Base-by-base conservation (phyloP, 2,329 filamentous ascomycete species). In the Monilinia fructicola region DNA sequence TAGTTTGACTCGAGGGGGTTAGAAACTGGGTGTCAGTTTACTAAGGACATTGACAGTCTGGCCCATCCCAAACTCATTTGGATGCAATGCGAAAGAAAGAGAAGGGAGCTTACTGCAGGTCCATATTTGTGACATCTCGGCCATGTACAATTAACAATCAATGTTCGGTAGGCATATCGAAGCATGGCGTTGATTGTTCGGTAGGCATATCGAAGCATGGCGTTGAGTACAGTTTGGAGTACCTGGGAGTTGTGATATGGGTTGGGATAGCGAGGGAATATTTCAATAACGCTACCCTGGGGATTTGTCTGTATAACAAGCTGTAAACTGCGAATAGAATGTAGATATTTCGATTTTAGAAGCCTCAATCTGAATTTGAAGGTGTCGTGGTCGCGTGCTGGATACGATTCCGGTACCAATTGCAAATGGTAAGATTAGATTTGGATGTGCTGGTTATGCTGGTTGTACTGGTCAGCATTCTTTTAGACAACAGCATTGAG, bases 1-100 rank as follows among this genome's bases (percentile, higher is more conserved):
- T 68, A 69, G 73, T 53, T 67, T 74, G 67, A 75, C 66, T 12
- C 67, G 72, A 68, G 70, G 69, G 38, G 70, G 68, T 35, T 73
- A 59, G 44, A n/a, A 5, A 48, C 23, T 48, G 44, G 21, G 12
- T 40, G 38, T 40, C 38, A 40, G 38, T 40, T 40, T 14, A 40
- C 38, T 40, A 11, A 35, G 9, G 31, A 7, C 9, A 35, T 35
- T 35, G 31, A 35, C 31, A 35, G 31, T 35, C 31, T 35, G 31
- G 31, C 31, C 31, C 31, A 5, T 35, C 31, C 5, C 31, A 35
- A 35, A 35, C 31, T 35, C 31, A 35, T 35, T 35, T 35, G 31
- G 31, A 35, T 35, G 31, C 31, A 35, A 35, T 35, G 31, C 31
- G 31, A 35, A 35, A 35, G 31, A 7, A 35, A 4, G 9, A 35